These are phyloP conservation scores for Mucor racemosus DNA, from an alignment of 371 early-diverging fungal species.

Conservation along the genomic window DNA sequence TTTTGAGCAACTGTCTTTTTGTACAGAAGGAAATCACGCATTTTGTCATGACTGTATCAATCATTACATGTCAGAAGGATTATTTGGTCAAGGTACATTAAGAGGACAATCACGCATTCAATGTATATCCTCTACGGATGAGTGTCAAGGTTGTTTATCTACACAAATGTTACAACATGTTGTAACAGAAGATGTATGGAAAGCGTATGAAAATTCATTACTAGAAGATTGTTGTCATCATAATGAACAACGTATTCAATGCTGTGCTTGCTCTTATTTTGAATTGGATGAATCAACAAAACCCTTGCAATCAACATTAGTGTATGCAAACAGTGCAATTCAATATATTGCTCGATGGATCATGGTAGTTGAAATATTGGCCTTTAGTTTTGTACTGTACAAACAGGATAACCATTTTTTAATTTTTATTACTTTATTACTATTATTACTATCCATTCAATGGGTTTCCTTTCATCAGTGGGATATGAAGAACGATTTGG, in stretches of 20 bases:
- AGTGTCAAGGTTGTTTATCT: constrained; percentile 42
- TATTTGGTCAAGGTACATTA: constrained; percentile 64
- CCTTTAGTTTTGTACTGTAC: constrained; percentile 11
- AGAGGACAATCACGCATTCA: constrained; percentile 43
- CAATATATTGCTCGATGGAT: constrained; percentile 23
- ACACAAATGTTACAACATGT: constrained; percentile 30
- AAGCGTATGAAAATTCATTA: constrained; percentile 46
- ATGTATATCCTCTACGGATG: constrained; percentile 47
- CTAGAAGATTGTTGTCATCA: constrained; percentile 41
- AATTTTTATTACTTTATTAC: constrained; percentile 15
- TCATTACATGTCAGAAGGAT: constrained; percentile 51
- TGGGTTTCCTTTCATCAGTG: constrained; percentile 31
- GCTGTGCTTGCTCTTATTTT: constrained; percentile 58
- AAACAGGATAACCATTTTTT: not conserved
- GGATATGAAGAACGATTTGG: constrained; percentile 36
- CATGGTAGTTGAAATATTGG: constrained; percentile 35
- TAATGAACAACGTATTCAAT: constrained; percentile 38
- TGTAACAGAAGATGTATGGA: constrained; percentile 41
- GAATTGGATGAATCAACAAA: constrained; percentile 50
- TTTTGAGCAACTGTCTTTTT: constrained; percentile 58
- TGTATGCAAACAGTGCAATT: constrained; percentile 1
- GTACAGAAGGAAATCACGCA: constrained; percentile 57
- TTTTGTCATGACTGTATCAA: constrained; percentile 58
- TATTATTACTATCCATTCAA: not conserved
- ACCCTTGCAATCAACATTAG: constrained; percentile 13